Percentiles rank a stretch among this genome's conserved stretches.
phyloP scores from a whole-genome alignment of 2,329 filamentous ascomycete species.

The Diaporthe velutina region DNA sequence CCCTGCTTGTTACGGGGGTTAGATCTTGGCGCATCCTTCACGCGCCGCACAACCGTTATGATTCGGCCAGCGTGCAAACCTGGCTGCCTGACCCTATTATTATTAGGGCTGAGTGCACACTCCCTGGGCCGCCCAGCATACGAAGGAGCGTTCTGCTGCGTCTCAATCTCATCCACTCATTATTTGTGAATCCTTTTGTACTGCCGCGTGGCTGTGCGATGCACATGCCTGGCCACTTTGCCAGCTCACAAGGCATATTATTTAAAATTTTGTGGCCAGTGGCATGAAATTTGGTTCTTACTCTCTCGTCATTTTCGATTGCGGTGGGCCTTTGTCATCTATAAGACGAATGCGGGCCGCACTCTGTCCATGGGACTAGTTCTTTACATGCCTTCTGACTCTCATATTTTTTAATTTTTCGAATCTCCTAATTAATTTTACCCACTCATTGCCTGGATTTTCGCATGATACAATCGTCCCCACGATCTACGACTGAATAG shows the following conservation, averaged over 20 bases:
- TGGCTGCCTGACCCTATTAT: neutral
- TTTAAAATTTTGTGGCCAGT: neutral
- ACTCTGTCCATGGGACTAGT: neutral
- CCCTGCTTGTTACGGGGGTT: neutral
- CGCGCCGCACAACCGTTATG: neutral
- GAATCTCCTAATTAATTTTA: neutral
- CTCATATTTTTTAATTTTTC: neutral
- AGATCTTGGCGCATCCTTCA: conserved; percentile 23
- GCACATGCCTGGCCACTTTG: neutral
- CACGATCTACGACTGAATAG: no score
- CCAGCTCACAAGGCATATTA: neutral
- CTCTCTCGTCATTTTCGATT: neutral
- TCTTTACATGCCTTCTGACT: neutral
- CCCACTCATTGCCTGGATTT: no score
- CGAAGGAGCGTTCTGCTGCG: conserved; percentile 7
- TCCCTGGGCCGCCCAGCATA: neutral
- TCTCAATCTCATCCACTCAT: neutral
- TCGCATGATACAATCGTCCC: neutral
- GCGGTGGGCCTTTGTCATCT: neutral
- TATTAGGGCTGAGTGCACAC: neutral
- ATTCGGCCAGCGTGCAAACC: neutral
- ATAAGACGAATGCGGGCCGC: conserved; percentile 6
- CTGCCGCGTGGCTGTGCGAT: neutral
- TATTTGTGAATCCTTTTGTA: neutral
- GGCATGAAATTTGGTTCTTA: neutral